phyloP scores from a whole-genome alignment of 2,329 filamentous ascomycete genomes.

The Nothophaeocryptopus gaeumannii region DNA sequence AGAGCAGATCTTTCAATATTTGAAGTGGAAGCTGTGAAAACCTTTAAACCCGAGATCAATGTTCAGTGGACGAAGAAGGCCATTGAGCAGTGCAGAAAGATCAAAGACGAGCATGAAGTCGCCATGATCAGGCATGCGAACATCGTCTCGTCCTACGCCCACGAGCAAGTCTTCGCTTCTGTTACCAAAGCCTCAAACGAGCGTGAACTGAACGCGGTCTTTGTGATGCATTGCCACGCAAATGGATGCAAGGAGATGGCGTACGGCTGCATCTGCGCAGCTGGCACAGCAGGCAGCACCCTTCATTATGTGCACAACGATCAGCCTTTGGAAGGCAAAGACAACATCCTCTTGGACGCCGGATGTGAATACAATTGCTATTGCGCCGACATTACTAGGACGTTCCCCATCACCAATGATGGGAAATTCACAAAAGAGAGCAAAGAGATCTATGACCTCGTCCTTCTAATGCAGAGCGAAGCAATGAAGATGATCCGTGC shows the following conservation, averaged over 20 bases:
- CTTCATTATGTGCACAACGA: slow-evolving; percentile 86
- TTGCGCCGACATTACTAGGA: slow-evolving; percentile 68
- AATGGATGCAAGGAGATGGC: slow-evolving; percentile 77
- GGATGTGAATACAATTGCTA: slow-evolving; percentile 58
- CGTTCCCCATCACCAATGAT: slow-evolving; percentile 67
- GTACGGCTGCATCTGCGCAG: slow-evolving; percentile 82
- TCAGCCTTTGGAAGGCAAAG: slow-evolving; percentile 65
- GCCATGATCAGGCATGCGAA: slow-evolving; percentile 79
- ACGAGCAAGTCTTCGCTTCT: slow-evolving; percentile 65
- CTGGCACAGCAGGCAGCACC: slow-evolving; percentile 75
- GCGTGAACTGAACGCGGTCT: slow-evolving; percentile 76
- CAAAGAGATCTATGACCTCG: slow-evolving; percentile 58
- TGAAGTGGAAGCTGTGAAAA: slow-evolving; percentile 61
- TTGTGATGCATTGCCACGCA: slow-evolving; percentile 72
- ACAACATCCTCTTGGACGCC: slow-evolving; percentile 80
- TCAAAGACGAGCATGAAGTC: slow-evolving; percentile 83
- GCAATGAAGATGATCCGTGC: slow-evolving; percentile 70
- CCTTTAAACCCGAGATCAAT: slow-evolving; percentile 66
- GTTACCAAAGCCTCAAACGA: slow-evolving; percentile 70
- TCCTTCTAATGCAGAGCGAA: slow-evolving; percentile 80
- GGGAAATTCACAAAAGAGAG: slow-evolving; percentile 69
- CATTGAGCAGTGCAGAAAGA: slow-evolving; percentile 76
- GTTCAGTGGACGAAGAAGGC: slow-evolving; percentile 55
- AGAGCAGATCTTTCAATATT: slow-evolving; percentile 55
- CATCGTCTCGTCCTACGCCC: slow-evolving; percentile 72